phyloP scores from a whole-genome alignment of 768 basidiomycete genomes.

The Kwoniella shandongensis region DNA sequence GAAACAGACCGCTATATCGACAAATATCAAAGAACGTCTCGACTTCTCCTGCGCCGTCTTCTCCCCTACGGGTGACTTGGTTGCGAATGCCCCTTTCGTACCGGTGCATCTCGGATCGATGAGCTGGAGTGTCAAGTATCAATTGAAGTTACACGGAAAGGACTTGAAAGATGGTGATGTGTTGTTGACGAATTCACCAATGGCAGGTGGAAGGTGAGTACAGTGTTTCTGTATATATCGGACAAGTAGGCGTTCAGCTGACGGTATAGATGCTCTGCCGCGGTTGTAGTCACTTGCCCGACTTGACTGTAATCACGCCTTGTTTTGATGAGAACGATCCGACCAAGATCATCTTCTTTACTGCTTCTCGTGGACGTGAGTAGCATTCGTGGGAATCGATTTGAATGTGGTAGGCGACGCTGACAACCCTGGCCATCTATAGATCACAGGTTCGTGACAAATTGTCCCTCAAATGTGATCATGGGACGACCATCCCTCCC shows the following conservation, averaged over 20 bases:
- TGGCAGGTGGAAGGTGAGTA: constrained; percentile 21
- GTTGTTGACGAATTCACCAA: constrained; percentile 67
- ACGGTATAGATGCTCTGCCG: not conserved
- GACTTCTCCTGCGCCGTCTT: constrained; percentile 95
- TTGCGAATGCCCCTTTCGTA: constrained; percentile 75
- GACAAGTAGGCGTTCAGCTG: not conserved
- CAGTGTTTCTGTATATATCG: not conserved
- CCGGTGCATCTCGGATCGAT: constrained; percentile 41
- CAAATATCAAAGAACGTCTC: constrained; percentile 93
- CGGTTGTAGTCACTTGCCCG: constrained; percentile 70
- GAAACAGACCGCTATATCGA: constrained; percentile 87
- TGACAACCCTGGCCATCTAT: too few species aligned
- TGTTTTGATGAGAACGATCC: constrained; percentile 62
- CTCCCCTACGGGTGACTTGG: constrained; percentile 87
- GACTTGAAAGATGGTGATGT: constrained; percentile 78
- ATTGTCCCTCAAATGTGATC: too few species aligned
- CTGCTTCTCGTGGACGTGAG: constrained; percentile 66
- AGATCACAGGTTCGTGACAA: too few species aligned
- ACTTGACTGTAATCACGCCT: constrained; percentile 94
- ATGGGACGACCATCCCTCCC: too few species aligned
- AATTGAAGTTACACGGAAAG: constrained; percentile 31
- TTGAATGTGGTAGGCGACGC: too few species aligned
- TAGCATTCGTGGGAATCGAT: not conserved
- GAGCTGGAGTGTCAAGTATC: constrained; percentile 38
- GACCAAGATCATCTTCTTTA: constrained; percentile 61